phyloP scores from a whole-genome alignment of 805 yeast genomes.

The Wickerhamiella kazuoi region DNA sequence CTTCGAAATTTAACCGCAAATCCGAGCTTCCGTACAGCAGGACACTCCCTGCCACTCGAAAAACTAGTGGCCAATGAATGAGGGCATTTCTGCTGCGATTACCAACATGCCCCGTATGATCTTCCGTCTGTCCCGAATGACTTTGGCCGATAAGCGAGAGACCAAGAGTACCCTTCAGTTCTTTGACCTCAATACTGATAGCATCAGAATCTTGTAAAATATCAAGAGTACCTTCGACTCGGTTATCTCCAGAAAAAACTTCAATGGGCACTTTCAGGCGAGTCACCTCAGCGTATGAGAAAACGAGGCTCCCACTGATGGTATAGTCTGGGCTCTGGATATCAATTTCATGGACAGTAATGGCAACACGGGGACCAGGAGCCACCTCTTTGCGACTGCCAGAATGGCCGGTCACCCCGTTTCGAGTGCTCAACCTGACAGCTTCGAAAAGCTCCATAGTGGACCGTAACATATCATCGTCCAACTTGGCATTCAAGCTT shows the following conservation, averaged over 20 bases:
- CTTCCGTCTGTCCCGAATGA: not conserved
- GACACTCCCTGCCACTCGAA: not conserved
- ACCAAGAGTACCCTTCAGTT: not conserved
- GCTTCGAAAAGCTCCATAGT: not conserved
- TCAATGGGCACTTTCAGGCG: not conserved
- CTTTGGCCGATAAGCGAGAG: not conserved
- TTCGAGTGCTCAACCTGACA: not conserved
- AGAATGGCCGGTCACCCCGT: not conserved
- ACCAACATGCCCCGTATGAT: not conserved
- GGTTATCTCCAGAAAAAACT: not conserved
- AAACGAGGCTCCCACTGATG: not conserved
- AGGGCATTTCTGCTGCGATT: too few species aligned
- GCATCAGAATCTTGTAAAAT: not conserved
- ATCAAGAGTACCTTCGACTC: not conserved
- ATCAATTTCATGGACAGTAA: not conserved
- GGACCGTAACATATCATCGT: not conserved
- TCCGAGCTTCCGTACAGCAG: not conserved
- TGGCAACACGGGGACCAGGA: not conserved
- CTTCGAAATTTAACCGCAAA: not conserved
- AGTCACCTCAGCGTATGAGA: not conserved
- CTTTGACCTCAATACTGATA: not conserved
- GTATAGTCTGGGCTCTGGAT: not conserved
- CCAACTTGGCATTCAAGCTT: not conserved
- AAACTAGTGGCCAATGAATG: not conserved
- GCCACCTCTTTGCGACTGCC: not conserved